Base-by-base conservation (phyloP, 2,329 filamentous ascomycete genomes). In the Didymellaceae sp. region DNA sequence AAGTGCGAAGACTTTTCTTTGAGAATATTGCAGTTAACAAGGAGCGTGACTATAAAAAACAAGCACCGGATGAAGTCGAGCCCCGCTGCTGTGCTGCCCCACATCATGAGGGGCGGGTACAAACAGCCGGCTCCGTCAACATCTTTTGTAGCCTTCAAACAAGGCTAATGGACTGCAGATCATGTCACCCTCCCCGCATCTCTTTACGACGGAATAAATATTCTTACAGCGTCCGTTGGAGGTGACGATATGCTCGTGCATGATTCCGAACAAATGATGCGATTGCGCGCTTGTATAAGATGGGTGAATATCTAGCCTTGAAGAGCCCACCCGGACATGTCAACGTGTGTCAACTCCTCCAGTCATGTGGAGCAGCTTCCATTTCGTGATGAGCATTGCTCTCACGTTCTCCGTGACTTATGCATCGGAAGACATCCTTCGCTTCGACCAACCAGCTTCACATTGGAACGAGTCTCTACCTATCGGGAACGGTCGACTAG, bases 401-500 rank as follows among this genome's bases (percentile, higher is more conserved):
- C 26, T 28, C 6, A 13, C 5, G 10, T 13, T 28, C 10, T 28
- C 26, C 26, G n/a, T 13, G 10, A 13, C 26, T 5, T 28, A 28
- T 13, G 26, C 26, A 28, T 5, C 11, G 26, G 26, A 28, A 28
- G 26, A 28, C 44, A 54, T 54, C 41, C 40, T 56, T 21, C 40
- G 45, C 45, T 56, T 54, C 32, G 22, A 28, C 30, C 37, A 39
- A 41, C 54, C 54, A 37, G 54, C 54, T 46, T 48, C 43, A 37
- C 24, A 65, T 48, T 77, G 74, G 73, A 64, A 72, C 41, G 66
- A 75, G 49, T 74, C 76, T 20, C 64, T 81, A 1, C 78, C 78
- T 2, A 67, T 82, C 39, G 78, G 79, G 8, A 81, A 81, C 58
- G 79, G 79, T 17, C 72, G 78, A 38, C 62, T 77, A 1, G 75